Base-by-base conservation (phyloP, 75 land plant species). In the Selaginella moellendorffii region DNA sequence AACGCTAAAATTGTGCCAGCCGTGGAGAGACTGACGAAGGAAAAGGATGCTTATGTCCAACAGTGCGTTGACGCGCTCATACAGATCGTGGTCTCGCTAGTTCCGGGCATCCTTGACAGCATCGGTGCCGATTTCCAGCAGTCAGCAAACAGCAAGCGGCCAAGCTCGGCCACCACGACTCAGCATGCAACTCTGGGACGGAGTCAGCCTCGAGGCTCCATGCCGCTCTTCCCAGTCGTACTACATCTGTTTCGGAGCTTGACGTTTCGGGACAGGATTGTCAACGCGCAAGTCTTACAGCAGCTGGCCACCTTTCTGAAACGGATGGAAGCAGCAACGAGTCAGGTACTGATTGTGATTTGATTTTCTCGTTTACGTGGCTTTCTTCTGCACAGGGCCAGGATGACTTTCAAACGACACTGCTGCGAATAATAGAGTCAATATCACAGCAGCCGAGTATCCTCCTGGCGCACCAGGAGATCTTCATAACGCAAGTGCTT, bases 371-470 rank as follows among this genome's bases (percentile, higher is more conserved):
- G 46, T 36, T 36, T 36, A 36, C 46, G 14, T 14, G 14, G 5
- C 14, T 5, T 36, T 5, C 46, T 5, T 14, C 5, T 14, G 14
- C 46, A 26, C 85, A 95, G 99, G 99, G 97, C 25, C 78, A 79
- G 65, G 99, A 95, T 76, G 99, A 95, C 59, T 86, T 95, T 61
- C 91, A 84, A 28, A 82, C 95, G 62, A 90, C 85, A 1, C 77
- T 95, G 20, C 76, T 95, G 22, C 80, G 80, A 27, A 74, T 95
- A 61, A 69, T 90, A 54, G 99, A 95, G 56, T 79, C 84, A 23
- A 54, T 86, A n/a, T 53, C 82, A 19, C 92, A 86, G 66, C 92
- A 95, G 56, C 63, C 82, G 14, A 64, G 80, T 27, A 64, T 67
- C 29, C 70, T 86, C 27, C 70, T 84, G 71, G 71, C 71, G 24